These are phyloP conservation scores for Leptographium galeiforme DNA, from an alignment of 2,329 filamentous ascomycete species.

Conservation along the genomic window DNA sequence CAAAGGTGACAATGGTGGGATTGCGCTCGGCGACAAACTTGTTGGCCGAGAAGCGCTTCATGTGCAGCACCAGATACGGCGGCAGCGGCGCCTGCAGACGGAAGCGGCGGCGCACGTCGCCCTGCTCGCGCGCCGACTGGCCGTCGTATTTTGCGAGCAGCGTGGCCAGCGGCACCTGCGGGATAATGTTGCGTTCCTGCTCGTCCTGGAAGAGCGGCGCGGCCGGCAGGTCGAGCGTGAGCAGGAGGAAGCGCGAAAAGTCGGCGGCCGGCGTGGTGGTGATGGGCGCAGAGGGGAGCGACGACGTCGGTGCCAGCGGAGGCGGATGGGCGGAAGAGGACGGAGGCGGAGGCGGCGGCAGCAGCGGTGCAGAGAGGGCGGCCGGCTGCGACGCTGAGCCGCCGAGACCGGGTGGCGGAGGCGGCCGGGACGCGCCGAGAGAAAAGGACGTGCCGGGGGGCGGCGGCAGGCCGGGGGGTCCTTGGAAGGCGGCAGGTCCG, in stretches of 20 bases:
- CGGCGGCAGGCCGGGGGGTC: neutral
- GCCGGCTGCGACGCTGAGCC: neutral
- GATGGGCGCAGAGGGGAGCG: constrained; percentile 23
- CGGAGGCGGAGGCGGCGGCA: neutral
- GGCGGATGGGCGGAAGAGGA: neutral
- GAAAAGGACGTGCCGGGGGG: constrained; percentile 3
- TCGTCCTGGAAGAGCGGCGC: constrained; percentile 95
- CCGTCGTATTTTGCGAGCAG: constrained; percentile 92
- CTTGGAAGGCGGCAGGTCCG: neutral
- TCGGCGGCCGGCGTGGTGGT: constrained; percentile 65
- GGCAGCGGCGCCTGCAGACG: constrained; percentile 81
- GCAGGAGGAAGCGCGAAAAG: constrained; percentile 69
- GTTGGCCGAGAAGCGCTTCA: constrained; percentile 94
- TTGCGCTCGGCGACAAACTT: constrained; percentile 95
- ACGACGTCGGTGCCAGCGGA: neutral
- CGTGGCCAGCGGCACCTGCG: constrained; percentile 69
- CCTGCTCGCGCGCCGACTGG: constrained; percentile 70
- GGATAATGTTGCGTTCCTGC: constrained; percentile 89
- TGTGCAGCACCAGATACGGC: constrained; percentile 82
- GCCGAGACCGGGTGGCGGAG: neutral
- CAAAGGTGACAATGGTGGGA: constrained; percentile 95
- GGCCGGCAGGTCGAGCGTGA: constrained; percentile 84
- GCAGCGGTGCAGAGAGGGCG: neutral
- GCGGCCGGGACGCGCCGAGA: neutral
- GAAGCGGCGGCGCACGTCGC: constrained; percentile 79